phyloP scores from a whole-genome alignment of 257 asterid genomes.

The Vinca minor region DNA sequence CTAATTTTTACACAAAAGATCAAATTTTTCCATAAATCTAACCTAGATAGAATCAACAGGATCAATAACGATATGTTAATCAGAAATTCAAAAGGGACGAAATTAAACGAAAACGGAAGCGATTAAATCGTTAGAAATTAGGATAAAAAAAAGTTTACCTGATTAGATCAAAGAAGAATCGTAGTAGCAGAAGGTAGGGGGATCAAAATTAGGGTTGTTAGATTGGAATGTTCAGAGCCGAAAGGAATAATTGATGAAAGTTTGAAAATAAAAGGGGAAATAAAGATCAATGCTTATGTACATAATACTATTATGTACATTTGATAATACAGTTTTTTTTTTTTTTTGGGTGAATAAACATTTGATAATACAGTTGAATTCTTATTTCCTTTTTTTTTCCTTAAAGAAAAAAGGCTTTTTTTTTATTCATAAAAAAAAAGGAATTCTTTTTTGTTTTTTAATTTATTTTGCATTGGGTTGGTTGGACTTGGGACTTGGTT shows the following conservation, averaged over 20 bases:
- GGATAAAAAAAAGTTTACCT: conserved; percentile 11
- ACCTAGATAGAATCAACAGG: background rate
- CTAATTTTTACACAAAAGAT: too few species aligned
- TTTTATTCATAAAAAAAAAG: too few species aligned
- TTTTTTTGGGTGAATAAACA: too few species aligned
- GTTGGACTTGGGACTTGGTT: background rate
- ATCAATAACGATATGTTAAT: background rate
- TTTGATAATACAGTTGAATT: too few species aligned
- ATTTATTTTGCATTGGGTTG: too few species aligned
- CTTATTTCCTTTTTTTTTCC: background rate
- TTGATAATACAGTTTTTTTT: too few species aligned
- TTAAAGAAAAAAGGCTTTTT: too few species aligned
- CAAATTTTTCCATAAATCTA: background rate
- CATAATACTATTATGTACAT: too few species aligned
- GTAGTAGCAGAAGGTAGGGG: background rate
- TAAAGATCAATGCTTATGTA: too few species aligned
- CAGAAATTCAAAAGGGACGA: background rate
- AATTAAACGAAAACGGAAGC: background rate
- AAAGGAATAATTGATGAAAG: background rate
- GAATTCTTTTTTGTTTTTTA: too few species aligned
- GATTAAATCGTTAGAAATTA: background rate
- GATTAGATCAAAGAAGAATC: conserved; percentile 8
- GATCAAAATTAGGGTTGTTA: conserved; percentile 2
- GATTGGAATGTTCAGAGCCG: background rate
- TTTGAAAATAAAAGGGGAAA: background rate